Base-by-base conservation (phyloP, 306 rosid species). In the Dalbergia cultrata region DNA sequence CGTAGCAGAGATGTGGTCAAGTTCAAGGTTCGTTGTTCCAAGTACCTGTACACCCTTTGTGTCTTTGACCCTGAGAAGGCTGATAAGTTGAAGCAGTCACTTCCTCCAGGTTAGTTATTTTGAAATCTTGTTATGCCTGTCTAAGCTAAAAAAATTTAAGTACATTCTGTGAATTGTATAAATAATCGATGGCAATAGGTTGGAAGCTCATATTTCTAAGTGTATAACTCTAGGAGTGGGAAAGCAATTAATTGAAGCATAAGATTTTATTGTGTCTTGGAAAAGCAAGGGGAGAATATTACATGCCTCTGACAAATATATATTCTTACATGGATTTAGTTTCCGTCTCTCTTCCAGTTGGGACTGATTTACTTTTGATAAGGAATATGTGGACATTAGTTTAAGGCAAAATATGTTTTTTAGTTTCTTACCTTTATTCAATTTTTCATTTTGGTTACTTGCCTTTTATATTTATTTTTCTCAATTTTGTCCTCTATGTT, bases 61-160 rank as follows among this genome's bases (percentile, higher is more conserved):
- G 97, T 92, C 65, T 86, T 90, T 33, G 97, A 92, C 77, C 10
- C 84, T 0, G 93, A 92, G 89, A 92, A 92, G 85, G 97, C 97
- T 0, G 89, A 89, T 80, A 92, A 92, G 88, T 89, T 92, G 93
- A 92, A 90, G 92, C 97, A 92, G 64, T 92, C 97, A 31, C 97
- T 92, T 70, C 97, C 97, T 13, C 94, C 93, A 57, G 94, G 97
- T 92, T 61, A 68, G 70, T 66, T 57, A 0, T 74, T 53, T 14
- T 34, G 56, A 63, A 49, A 34, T 49, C 21, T 19, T 70, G 49
- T 33, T 70, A 22, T 13, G n/a, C 4, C 6, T 58, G 43, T 7
- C 49, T 63, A 5, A 2, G 0, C 3, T 35, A 4, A 35, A 35
- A 35, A 35, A 35, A 3, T 35, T 35, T n/a, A n/a, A n/a, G n/a